phyloP scores from a whole-genome alignment of 2,329 filamentous ascomycete species.

The Verticillium klebahnii region DNA sequence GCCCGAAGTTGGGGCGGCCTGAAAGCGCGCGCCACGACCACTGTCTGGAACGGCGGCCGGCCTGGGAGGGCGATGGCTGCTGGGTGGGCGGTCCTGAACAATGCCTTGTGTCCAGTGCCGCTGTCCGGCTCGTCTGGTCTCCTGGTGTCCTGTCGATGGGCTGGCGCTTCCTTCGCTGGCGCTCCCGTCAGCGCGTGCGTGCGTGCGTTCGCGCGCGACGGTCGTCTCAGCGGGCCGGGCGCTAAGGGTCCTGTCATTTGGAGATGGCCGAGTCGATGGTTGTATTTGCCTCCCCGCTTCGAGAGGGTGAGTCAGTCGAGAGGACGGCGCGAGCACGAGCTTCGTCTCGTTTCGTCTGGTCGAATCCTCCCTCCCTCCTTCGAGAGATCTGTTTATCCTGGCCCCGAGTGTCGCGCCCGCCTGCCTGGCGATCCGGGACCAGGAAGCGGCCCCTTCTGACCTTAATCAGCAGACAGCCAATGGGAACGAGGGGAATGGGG shows the following conservation, averaged over 20 bases:
- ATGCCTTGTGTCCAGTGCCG: neutral
- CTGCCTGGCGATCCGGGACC: neutral
- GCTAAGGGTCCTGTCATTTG: neutral
- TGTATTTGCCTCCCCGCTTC: too few species aligned
- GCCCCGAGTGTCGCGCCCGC: too few species aligned
- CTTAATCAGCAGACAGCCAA: neutral
- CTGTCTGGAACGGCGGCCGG: neutral
- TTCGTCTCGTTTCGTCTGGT: too few species aligned
- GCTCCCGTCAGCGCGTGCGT: neutral
- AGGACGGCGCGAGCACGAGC: neutral
- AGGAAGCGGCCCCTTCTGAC: neutral
- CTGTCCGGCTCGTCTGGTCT: neutral
- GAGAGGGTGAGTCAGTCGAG: neutral
- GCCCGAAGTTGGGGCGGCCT: neutral
- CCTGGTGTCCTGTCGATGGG: neutral
- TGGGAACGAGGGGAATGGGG: neutral
- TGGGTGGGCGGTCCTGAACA: neutral
- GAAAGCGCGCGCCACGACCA: neutral
- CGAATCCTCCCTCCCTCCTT: too few species aligned
- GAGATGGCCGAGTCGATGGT: neutral
- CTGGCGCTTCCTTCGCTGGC: neutral
- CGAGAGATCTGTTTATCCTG: too few species aligned
- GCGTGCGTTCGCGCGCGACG: neutral
- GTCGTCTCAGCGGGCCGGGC: neutral
- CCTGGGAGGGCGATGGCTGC: too few species aligned